Conservation (phyloP, 2,329 filamentous ascomycete species). For the Phyllosticta citriasiana region DNA sequence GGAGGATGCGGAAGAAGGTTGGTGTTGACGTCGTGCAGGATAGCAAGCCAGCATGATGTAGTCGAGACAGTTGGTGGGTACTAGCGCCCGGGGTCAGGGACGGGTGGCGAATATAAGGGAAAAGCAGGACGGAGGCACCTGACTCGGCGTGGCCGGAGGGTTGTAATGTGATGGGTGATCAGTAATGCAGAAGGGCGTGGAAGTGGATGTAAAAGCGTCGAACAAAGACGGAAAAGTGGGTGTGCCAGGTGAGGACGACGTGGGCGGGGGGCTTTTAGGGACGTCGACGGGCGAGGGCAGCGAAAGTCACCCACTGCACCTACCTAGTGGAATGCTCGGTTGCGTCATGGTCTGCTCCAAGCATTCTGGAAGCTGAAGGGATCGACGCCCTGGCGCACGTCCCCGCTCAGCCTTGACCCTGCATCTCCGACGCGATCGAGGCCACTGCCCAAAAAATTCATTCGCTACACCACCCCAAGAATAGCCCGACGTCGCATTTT, state of each 20-base stretch:
- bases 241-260: not conserved
- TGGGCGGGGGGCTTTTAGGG: conserved; percentile 8
- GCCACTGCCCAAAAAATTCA: not conserved
- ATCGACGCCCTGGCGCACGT: conserved; percentile 5
- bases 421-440: conserved; percentile 9
- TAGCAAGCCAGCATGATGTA: conserved; percentile 11
- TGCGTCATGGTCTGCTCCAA: conserved; percentile 9
- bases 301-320: not conserved
- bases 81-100: conserved; percentile 8
- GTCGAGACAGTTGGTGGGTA: conserved; percentile 4
- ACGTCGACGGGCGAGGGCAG: not conserved
- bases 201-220: not conserved
- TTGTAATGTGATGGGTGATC: conserved; percentile 5
- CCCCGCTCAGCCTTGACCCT: conserved; percentile 4
- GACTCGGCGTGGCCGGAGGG: conserved; percentile 9
- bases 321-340: conserved; percentile 1
- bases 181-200: conserved; percentile 7
- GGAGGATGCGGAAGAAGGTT: not conserved
- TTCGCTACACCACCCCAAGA: not conserved
- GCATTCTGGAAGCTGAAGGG: conserved; percentile 7
- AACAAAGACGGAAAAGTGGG: not conserved
- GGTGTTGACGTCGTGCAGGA: conserved; percentile 8
- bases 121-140: conserved; percentile 5
- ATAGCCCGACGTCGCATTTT: not conserved
- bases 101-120: conserved; percentile 11